Evolutionary conservation across 208 protist species (phyloP).

Genomic region (Vickermania ingenoplastis): DNA sequence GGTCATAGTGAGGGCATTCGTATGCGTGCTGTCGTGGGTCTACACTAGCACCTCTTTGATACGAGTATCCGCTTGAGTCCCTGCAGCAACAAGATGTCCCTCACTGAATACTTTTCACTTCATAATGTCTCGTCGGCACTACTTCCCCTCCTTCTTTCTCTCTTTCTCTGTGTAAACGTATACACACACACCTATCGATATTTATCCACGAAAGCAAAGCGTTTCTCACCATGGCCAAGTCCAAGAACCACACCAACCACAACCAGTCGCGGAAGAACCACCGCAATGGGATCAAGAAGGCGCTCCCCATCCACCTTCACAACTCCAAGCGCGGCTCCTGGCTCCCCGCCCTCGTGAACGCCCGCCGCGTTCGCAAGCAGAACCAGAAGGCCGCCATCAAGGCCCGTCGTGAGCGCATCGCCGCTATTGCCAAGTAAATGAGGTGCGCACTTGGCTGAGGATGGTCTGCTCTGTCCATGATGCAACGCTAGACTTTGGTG

Average conservation of each 20-base stretch:
- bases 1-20: too few relatives aligned
- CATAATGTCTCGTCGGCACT: too few relatives aligned
- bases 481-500: not conserved
- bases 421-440: conserved; percentile 20
- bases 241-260: conserved; percentile 92
- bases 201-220: not conserved
- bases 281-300: conserved; percentile 85
- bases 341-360: conserved; percentile 73
- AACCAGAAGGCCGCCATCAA: conserved; percentile 82
- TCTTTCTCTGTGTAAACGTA: too few relatives aligned
- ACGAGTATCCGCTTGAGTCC: too few relatives aligned
- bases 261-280: conserved; percentile 91
- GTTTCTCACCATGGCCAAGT: conserved; percentile 75
- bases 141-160: too few relatives aligned
- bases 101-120: too few relatives aligned
- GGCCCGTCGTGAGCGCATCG: conserved; percentile 63
- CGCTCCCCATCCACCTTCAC: conserved; percentile 57
- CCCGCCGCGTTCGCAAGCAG: conserved; percentile 78
- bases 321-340: conserved; percentile 77
- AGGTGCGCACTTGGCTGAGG: not conserved
- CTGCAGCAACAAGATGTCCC: too few relatives aligned
- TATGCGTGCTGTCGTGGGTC: too few relatives aligned
- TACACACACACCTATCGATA: too few relatives aligned
- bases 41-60: too few relatives aligned
- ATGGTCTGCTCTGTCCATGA: conserved; percentile 1